Evolutionary conservation across 495 filamentous ascomycete genomes (phyloP).

Genomic region (Podospora conica): DNA sequence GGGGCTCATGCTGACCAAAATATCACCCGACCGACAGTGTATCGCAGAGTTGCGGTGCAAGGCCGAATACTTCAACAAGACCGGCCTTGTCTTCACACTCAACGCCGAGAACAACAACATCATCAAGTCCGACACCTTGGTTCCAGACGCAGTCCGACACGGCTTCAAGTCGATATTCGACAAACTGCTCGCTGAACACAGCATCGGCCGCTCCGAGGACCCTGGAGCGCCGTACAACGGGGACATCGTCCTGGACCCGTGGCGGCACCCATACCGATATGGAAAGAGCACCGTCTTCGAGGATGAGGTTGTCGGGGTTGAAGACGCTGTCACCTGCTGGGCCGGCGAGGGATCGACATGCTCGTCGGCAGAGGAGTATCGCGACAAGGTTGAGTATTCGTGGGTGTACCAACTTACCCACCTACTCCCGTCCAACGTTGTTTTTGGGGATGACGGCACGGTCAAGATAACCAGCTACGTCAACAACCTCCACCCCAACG

Average conservation of each 20-base stretch:
- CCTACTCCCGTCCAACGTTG: constrained; percentile 48
- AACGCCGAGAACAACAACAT: background rate
- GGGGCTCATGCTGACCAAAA: background rate
- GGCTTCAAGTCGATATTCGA: background rate
- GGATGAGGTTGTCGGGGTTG: background rate
- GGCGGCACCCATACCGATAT: background rate
- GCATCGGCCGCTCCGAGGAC: background rate
- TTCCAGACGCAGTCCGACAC: background rate
- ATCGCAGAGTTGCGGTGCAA: background rate
- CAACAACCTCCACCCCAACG: constrained; percentile 54
- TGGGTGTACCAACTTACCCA: too few relatives aligned
- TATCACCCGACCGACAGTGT: background rate
- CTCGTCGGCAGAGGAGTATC: too few relatives aligned
- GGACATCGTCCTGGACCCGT: background rate
- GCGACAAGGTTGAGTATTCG: too few relatives aligned
- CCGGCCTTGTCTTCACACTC: background rate
- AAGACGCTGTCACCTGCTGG: background rate
- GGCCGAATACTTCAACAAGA: background rate
- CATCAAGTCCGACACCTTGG: background rate
- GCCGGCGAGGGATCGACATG: background rate
- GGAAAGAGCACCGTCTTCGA: background rate
- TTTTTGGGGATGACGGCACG: constrained; percentile 38
- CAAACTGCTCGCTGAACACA: background rate
- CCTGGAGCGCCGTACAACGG: background rate
- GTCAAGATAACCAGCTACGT: constrained; percentile 64